Evolutionary conservation across 2,329 filamentous ascomycete genomes (phyloP).

Genomic region (Escovopsis sp.): DNA sequence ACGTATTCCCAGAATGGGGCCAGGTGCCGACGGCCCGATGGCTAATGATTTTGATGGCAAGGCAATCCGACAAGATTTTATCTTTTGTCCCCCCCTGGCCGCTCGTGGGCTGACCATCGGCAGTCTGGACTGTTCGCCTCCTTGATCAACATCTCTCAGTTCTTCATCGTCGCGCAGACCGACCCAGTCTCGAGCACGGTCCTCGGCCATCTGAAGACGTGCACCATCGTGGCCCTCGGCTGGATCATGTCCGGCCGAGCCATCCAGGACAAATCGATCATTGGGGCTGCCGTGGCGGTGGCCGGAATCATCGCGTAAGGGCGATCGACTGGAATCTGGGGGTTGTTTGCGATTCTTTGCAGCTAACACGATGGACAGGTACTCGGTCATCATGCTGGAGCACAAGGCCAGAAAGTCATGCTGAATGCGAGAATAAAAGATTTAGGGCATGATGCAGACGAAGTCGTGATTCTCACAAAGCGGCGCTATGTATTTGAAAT

Average conservation of each 20-base stretch:
- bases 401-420: slow-evolving; percentile 16
- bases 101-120: background rate
- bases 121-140: slow-evolving; percentile 48
- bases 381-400: slow-evolving; percentile 32
- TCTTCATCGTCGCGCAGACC: slow-evolving; percentile 46
- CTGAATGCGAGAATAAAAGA: too few species aligned
- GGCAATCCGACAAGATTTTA: slow-evolving; percentile 8
- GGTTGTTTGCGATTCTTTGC: too few species aligned
- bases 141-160: slow-evolving; percentile 49
- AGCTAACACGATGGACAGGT: slow-evolving; percentile 16
- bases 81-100: background rate
- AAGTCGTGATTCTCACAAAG: too few species aligned
- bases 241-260: slow-evolving; percentile 42
- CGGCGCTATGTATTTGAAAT: too few species aligned
- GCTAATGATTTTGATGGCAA: slow-evolving; percentile 43
- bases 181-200: slow-evolving; percentile 51
- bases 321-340: background rate
- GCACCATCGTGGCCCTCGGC: slow-evolving; percentile 47
- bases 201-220: slow-evolving; percentile 51
- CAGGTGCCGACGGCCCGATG: slow-evolving; percentile 35
- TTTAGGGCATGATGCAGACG: too few species aligned
- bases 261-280: slow-evolving; percentile 37
- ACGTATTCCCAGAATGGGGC: slow-evolving; percentile 43
- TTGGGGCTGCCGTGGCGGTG: slow-evolving; percentile 40
- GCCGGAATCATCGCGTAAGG: slow-evolving; percentile 42